Evolutionary conservation across 2,329 filamentous ascomycete genomes (phyloP).

Genomic region (Zopfia rhizophila): DNA sequence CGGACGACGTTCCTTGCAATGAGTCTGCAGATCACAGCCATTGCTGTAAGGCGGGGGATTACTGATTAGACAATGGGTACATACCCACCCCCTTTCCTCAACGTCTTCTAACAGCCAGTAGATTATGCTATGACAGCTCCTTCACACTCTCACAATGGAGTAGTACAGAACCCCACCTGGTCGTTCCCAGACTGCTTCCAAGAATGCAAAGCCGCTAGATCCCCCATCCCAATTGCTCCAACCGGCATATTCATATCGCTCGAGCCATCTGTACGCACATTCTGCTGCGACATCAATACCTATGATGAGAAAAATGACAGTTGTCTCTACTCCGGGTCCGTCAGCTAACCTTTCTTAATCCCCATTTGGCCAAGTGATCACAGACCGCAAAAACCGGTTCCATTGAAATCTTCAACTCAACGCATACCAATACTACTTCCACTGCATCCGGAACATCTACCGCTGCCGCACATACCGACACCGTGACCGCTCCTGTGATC

Average conservation of each 20-base stretch:
- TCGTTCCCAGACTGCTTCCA: neutral
- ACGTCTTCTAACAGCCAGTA: no score
- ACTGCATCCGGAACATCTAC: no score
- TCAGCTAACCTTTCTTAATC: no score
- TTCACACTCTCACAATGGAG: neutral
- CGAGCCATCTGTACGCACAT: neutral
- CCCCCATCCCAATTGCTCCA: neutral
- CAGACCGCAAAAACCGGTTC: no score
- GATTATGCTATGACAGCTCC: neutral
- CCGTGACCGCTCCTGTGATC: no score
- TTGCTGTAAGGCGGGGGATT: neutral
- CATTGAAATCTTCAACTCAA: no score
- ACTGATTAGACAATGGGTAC: neutral
- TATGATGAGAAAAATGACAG: no score
- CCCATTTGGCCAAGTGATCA: no score
- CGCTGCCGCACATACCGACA: no score
- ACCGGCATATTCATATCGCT: neutral
- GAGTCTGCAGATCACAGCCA: neutral
- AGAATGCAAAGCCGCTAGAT: neutral
- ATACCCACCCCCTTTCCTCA: no score
- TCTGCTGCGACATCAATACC: conserved; percentile 1
- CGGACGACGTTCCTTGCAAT: conserved; percentile 1
- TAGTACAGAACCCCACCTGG: neutral
- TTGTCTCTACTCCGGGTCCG: no score
- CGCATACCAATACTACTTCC: no score